phyloP scores from a whole-genome alignment of 2,329 filamentous ascomycete species.

The Fusarium temperatum region DNA sequence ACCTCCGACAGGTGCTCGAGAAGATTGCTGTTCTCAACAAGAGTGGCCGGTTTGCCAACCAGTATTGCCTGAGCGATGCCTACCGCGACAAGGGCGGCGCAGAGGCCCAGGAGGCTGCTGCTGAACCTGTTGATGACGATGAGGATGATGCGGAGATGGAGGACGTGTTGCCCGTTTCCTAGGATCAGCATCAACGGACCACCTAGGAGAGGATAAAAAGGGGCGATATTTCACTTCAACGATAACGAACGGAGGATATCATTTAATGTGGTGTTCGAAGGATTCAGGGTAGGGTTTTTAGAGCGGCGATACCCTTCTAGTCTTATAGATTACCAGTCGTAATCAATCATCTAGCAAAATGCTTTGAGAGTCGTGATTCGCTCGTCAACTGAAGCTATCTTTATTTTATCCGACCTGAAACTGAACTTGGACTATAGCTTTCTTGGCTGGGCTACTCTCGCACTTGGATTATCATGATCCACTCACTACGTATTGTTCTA shows the following conservation, averaged over 20 bases:
- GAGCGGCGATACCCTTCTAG: conserved; percentile 43
- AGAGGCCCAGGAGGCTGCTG: conserved; percentile 62
- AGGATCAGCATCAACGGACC: not conserved
- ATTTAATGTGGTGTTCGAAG: conserved; percentile 18
- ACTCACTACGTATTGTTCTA: conserved; percentile 9
- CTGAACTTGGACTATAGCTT: not conserved
- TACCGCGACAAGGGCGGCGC: conserved; percentile 51
- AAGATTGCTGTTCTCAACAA: conserved; percentile 85
- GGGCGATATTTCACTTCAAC: not conserved
- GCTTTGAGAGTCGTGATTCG: not conserved
- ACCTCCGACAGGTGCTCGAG: conserved; percentile 84
- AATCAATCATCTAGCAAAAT: conserved; percentile 27
- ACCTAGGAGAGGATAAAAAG: not conserved
- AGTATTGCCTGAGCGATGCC: conserved; percentile 80
- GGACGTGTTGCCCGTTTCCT: conserved; percentile 65
- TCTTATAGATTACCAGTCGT: conserved; percentile 25
- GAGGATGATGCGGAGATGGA: conserved; percentile 80
- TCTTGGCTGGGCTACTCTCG: conserved; percentile 6
- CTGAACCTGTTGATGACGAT: conserved; percentile 66
- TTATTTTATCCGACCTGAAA: not conserved
- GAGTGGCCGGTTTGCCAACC: conserved; percentile 83
- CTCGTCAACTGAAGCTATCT: not conserved
- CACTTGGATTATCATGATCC: conserved; percentile 23
- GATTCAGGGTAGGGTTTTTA: conserved; percentile 34
- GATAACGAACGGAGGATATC: not conserved